Conservation (phyloP, 345 rosid genomes). For the Leavenworthia alabamica region DNA sequence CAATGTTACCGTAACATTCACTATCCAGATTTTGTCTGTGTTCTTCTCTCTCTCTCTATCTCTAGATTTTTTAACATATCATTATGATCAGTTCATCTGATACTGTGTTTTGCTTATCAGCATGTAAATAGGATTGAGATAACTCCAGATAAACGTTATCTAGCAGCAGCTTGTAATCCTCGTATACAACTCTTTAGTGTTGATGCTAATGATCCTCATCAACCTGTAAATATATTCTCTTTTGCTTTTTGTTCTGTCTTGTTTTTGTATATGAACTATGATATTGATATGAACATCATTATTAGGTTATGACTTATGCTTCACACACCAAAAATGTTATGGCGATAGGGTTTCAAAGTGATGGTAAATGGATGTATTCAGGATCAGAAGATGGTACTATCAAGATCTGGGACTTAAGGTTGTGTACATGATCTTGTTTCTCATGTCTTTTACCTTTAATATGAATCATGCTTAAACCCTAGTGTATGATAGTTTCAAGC, state of each 20-base stretch:
- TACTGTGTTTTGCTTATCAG: conserved; percentile 30
- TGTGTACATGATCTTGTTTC: background rate
- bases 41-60: background rate
- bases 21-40: conserved; percentile 69
- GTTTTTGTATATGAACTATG: background rate
- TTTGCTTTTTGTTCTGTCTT: background rate
- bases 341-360: conserved; percentile 92
- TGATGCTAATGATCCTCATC: conserved; percentile 53
- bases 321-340: conserved; percentile 88
- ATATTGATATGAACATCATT: background rate
- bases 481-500: no score
- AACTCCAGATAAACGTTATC: conserved; percentile 65
- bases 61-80: background rate
- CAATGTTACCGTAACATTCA: conserved; percentile 82
- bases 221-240: conserved; percentile 44
- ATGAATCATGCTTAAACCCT: no score
- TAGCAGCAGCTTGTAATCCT: conserved; percentile 95
- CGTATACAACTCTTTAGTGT: conserved; percentile 74
- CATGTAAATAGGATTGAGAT: conserved; percentile 92
- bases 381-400: conserved; percentile 97
- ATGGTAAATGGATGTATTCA: conserved; percentile 93
- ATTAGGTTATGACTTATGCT: conserved; percentile 73
- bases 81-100: conserved; percentile 1
- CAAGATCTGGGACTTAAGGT: conserved; percentile 96
- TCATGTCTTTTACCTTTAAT: background rate